A percentile compares a stretch with the other conserved stretches of the same genome.
Conservation (phyloP, 768 basidiomycete species). For the Erythrobasidium yunnanense region DNA sequence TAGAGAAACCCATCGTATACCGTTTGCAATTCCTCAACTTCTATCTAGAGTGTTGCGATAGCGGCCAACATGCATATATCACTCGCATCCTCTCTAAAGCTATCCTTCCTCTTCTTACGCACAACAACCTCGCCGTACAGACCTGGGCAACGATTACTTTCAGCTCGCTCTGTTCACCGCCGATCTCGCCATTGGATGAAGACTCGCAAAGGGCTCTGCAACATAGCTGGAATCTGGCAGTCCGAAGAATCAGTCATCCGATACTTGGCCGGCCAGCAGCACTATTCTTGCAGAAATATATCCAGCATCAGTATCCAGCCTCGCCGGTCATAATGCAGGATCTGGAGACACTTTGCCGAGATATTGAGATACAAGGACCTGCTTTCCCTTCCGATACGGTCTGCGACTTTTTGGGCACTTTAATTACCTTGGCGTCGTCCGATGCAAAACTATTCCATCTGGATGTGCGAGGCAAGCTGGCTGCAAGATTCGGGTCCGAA, state of each 20-base stretch:
- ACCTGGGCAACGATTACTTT: slow-evolving; percentile 60
- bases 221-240: not conserved
- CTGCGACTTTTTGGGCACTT: slow-evolving; percentile 64
- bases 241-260: not conserved
- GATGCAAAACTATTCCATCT: slow-evolving; percentile 74
- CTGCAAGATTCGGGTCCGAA: slow-evolving; percentile 65
- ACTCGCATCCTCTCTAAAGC: too few species aligned
- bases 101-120: too few species aligned
- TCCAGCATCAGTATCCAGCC: too few species aligned
- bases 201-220: not conserved
- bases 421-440: slow-evolving; percentile 60
- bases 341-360: slow-evolving; percentile 66
- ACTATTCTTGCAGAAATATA: not conserved
- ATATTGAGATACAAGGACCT: slow-evolving; percentile 84
- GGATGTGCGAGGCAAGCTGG: slow-evolving; percentile 73
- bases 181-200: not conserved
- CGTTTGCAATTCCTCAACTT: too few species aligned
- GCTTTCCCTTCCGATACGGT: slow-evolving; percentile 77
- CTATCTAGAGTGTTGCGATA: too few species aligned
- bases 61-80: too few species aligned
- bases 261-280: not conserved
- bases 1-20: too few species aligned
- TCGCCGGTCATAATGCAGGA: slow-evolving; percentile 61
- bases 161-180: too few species aligned
- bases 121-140: slow-evolving; percentile 58